These are phyloP conservation scores for Aschersonia sp. DNA, from an alignment of 2,329 filamentous ascomycete species.

Conservation along the genomic window DNA sequence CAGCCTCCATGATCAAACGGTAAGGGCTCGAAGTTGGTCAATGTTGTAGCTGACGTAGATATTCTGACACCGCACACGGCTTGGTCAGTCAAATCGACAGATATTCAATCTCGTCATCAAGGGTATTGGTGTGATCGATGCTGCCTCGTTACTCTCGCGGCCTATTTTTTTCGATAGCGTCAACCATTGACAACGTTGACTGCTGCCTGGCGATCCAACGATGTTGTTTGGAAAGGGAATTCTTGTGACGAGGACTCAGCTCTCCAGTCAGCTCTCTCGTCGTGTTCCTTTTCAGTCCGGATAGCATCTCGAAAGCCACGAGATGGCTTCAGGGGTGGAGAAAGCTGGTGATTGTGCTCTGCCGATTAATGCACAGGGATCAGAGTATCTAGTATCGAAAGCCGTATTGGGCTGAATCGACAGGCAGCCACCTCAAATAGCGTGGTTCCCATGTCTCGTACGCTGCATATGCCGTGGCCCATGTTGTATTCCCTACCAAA, in stretches of 20 bases:
- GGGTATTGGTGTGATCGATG: too few relatives aligned
- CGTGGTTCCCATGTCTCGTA: neutral
- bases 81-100: too few relatives aligned
- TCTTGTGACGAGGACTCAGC: neutral
- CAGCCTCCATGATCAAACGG: conserved; percentile 5
- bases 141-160: too few relatives aligned
- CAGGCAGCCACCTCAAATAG: neutral
- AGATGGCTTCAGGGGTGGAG: neutral
- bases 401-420: neutral
- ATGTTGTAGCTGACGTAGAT: conserved; percentile 7
- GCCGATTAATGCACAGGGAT: neutral
- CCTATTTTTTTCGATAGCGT: too few relatives aligned
- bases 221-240: too few relatives aligned
- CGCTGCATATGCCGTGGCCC: neutral
- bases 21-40: neutral
- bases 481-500: neutral
- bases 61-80: too few relatives aligned
- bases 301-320: neutral
- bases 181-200: too few relatives aligned
- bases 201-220: too few relatives aligned
- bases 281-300: neutral
- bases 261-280: neutral
- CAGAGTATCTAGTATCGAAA: neutral
- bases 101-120: too few relatives aligned
- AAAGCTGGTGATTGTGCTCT: neutral